Evolutionary conservation across 495 filamentous ascomycete species (phyloP).

Genomic region (Aspergillus ellipticus): DNA sequence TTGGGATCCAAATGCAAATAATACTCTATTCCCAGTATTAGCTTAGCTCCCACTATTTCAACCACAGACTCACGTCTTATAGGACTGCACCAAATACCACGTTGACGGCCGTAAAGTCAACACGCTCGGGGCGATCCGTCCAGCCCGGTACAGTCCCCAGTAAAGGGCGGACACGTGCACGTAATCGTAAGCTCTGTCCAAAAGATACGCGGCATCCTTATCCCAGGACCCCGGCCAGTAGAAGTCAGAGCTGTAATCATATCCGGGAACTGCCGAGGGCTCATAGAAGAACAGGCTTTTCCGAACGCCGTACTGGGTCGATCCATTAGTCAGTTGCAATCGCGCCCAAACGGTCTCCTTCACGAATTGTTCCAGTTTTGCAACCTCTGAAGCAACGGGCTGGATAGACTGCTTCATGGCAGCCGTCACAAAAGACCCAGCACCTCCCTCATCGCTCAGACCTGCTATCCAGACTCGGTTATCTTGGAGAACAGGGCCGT

Average conservation of each 20-base stretch:
- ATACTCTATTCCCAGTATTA: neutral
- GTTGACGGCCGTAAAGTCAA: constrained; percentile 31
- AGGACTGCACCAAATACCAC: constrained; percentile 49
- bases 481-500: constrained; percentile 42
- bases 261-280: constrained; percentile 29
- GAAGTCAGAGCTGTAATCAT: constrained; percentile 30
- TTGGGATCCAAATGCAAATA: constrained; percentile 4
- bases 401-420: constrained; percentile 45
- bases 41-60: neutral
- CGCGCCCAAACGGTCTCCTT: constrained; percentile 37
- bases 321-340: constrained; percentile 31
- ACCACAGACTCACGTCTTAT: constrained; percentile 24
- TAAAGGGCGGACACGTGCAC: constrained; percentile 47
- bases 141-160: constrained; percentile 50
- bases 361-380: constrained; percentile 45
- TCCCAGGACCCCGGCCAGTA: constrained; percentile 43
- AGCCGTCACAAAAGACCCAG: constrained; percentile 42
- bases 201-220: constrained; percentile 31
- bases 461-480: constrained; percentile 51
- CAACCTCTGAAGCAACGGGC: constrained; percentile 38
- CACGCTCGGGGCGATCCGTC: constrained; percentile 36
- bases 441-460: constrained; percentile 50
- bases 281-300: constrained; percentile 53
- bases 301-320: constrained; percentile 28
- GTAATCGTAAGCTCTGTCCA: constrained; percentile 50